A percentile compares a stretch with the other conserved stretches of the same genome.
Evolutionary conservation across 768 basidiomycete species (phyloP).

Genomic region (Tylopilus intermedius): DNA sequence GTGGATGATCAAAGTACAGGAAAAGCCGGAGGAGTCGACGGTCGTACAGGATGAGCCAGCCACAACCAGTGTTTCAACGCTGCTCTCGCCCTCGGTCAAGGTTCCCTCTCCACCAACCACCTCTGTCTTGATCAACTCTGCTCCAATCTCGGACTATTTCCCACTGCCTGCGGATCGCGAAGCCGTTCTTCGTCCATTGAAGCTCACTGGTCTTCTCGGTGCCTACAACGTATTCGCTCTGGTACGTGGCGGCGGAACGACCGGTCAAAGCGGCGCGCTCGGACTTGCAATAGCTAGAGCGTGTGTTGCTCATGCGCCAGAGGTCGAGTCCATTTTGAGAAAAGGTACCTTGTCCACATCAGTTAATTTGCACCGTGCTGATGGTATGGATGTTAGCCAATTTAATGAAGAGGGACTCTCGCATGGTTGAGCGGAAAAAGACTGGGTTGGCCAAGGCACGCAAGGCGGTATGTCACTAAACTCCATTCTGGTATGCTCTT

Average conservation of each 20-base stretch:
- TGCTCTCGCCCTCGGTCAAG: conserved; percentile 17
- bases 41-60: neutral
- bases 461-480: conserved; percentile 63
- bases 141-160: conserved; percentile 78
- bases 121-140: conserved; percentile 80
- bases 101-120: conserved; percentile 43
- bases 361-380: neutral
- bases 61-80: conserved; percentile 11
- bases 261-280: no score
- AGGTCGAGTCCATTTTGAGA: conserved; percentile 58
- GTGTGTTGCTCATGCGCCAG: conserved; percentile 65
- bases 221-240: conserved; percentile 77
- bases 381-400: conserved; percentile 50
- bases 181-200: conserved; percentile 75
- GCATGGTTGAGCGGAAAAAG: conserved; percentile 99
- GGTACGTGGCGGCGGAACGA: conserved; percentile 73
- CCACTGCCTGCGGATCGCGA: conserved; percentile 71
- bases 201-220: conserved; percentile 76
- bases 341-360: conserved; percentile 46
- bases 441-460: conserved; percentile 88
- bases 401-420: conserved; percentile 83
- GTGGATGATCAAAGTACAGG: conserved; percentile 76
- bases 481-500: neutral
- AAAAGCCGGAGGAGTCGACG: conserved; percentile 31
- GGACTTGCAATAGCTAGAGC: conserved; percentile 71